A percentile compares a stretch with the other conserved stretches of the same genome.
Evolutionary conservation across 2,329 filamentous ascomycete genomes (phyloP).

Genomic region (Neofusicoccum sp.): DNA sequence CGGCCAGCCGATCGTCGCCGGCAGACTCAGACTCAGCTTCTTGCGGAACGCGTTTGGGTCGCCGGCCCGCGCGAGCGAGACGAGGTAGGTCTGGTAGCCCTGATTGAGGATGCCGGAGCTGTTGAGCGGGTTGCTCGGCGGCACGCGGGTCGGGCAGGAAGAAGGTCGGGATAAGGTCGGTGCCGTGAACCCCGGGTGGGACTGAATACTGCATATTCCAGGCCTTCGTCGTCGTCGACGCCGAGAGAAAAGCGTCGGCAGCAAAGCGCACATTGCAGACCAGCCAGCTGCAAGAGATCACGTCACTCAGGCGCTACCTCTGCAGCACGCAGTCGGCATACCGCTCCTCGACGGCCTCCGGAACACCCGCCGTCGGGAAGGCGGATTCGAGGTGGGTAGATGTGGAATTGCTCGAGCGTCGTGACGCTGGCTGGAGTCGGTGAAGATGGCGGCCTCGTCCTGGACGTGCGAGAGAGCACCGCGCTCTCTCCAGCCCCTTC

Average conservation of each 20-base stretch:
- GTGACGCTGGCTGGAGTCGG: constrained; percentile 23
- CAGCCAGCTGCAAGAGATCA: neutral
- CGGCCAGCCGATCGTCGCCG: neutral
- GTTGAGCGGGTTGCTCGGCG: neutral
- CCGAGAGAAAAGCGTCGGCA: neutral
- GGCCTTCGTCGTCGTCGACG: neutral
- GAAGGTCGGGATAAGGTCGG: constrained; percentile 5
- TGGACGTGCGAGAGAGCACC: constrained; percentile 32
- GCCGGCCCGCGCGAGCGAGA: neutral
- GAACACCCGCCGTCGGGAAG: neutral
- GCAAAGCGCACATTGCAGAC: neutral
- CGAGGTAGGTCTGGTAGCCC: neutral
- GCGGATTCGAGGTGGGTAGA: neutral
- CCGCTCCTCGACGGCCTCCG: neutral
- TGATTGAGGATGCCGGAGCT: neutral
- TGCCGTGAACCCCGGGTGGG: neutral
- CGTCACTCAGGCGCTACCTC: neutral
- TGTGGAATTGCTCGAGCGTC: constrained; percentile 21
- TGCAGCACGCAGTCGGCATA: neutral
- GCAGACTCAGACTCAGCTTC: neutral
- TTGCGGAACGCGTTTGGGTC: neutral
- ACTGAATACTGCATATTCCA: constrained; percentile 2
- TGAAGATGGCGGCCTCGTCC: constrained; percentile 33
- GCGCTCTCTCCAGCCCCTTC: constrained; percentile 29
- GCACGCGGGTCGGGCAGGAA: neutral